phyloP scores from a whole-genome alignment of 768 basidiomycete genomes.

The Flagelloscypha sp. region DNA sequence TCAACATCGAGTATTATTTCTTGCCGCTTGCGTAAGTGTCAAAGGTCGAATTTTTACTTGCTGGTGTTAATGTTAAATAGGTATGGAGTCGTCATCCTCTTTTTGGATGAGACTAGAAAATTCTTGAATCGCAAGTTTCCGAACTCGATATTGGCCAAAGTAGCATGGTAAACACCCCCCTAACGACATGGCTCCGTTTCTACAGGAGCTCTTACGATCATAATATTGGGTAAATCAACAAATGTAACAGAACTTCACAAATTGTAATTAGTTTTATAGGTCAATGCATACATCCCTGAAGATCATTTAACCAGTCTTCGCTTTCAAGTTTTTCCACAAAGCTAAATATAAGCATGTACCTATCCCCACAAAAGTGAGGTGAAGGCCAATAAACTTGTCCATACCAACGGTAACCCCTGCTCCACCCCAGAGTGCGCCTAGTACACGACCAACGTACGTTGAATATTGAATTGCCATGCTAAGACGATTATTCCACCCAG shows the following conservation, averaged over 20 bases:
- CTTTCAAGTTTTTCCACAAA: conserved; percentile 57
- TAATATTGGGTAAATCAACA: too few relatives aligned
- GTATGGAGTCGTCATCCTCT: not conserved
- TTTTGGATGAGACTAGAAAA: conserved; percentile 17
- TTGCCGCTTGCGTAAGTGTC: conserved; percentile 40
- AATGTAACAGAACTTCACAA: too few relatives aligned
- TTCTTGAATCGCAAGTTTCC: conserved; percentile 13
- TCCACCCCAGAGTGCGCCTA: conserved; percentile 63
- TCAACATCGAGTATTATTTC: conserved; percentile 39
- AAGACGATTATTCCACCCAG: conserved; percentile 44
- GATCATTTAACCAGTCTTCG: conserved; percentile 54
- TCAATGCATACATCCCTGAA: too few relatives aligned
- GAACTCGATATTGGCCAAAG: conserved; percentile 9
- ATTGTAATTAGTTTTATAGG: too few relatives aligned
- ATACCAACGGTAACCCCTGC: conserved; percentile 50
- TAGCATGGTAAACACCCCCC: conserved; percentile 15
- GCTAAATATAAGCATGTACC: conserved; percentile 45
- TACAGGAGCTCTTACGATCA: too few relatives aligned
- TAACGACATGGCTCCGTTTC: too few relatives aligned
- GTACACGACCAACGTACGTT: conserved; percentile 57
- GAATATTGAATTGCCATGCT: conserved; percentile 58
- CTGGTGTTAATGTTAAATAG: not conserved
- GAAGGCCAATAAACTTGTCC: conserved; percentile 48
- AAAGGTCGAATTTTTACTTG: conserved; percentile 13
- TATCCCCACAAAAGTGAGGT: conserved; percentile 52